Evolutionary conservation across 306 rosid species (phyloP).

Genomic region (Hippophae tibetana): DNA sequence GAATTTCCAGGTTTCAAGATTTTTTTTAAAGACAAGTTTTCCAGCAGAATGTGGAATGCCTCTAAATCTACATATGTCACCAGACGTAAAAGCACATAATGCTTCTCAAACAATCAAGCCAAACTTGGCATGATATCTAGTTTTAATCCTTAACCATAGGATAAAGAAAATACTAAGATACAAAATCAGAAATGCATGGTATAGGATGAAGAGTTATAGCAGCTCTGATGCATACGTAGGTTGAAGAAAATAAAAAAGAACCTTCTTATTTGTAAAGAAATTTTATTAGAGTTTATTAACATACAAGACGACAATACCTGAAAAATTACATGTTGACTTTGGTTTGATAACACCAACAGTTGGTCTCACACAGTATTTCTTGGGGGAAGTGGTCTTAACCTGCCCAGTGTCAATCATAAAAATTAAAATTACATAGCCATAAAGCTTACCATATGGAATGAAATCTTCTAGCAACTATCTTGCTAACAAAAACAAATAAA

Average conservation of each 20-base stretch:
- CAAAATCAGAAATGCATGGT: too few species aligned
- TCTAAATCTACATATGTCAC: too few species aligned
- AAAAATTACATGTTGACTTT: slow-evolving; percentile 51
- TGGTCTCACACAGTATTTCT: slow-evolving; percentile 80
- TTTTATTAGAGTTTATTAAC: neutral
- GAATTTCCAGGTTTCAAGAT: too few species aligned
- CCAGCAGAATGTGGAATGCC: too few species aligned
- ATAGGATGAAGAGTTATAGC: too few species aligned
- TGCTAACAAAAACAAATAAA: neutral
- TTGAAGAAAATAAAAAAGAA: neutral
- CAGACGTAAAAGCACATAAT: too few species aligned
- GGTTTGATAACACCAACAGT: slow-evolving; percentile 78
- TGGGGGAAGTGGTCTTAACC: slow-evolving; percentile 95
- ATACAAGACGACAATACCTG: slow-evolving; percentile 38
- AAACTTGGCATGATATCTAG: too few species aligned
- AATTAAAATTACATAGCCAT: neutral
- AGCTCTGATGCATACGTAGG: too few species aligned
- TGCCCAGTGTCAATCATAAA: slow-evolving; percentile 22
- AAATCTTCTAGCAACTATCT: neutral
- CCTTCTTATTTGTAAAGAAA: neutral
- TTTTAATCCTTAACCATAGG: too few species aligned
- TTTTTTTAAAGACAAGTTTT: too few species aligned
- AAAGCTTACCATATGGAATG: neutral
- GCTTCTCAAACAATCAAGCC: too few species aligned
- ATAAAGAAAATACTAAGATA: too few species aligned